Conservation (phyloP, 2,329 filamentous ascomycete genomes). For the Penicillium decumbens region DNA sequence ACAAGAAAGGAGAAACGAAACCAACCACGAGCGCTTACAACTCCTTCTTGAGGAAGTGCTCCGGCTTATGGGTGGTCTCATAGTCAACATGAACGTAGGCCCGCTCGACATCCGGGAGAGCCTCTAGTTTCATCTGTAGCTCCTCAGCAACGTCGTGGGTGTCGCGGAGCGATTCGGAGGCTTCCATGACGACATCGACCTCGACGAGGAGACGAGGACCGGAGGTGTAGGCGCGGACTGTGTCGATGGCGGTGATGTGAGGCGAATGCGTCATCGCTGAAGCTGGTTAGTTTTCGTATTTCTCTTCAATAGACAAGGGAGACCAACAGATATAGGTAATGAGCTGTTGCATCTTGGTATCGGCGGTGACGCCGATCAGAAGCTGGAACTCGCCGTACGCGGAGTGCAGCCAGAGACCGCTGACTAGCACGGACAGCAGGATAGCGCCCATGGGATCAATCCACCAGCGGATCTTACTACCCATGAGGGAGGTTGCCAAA, state of each 20-base stretch:
- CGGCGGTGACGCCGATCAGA: constrained; percentile 81
- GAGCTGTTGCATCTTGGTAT: constrained; percentile 80
- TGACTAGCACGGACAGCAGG: constrained; percentile 72
- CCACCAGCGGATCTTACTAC: constrained; percentile 86
- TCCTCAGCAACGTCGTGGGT: constrained; percentile 94
- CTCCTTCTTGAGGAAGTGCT: constrained; percentile 68
- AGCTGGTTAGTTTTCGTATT: background rate
- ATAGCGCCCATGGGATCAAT: constrained; percentile 91
- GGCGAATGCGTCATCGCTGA: constrained; percentile 78
- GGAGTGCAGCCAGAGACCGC: constrained; percentile 74
- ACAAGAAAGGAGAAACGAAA: background rate
- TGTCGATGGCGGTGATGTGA: constrained; percentile 80
- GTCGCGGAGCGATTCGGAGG: constrained; percentile 63
- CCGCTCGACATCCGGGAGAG: constrained; percentile 82
- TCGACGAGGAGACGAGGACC: constrained; percentile 87
- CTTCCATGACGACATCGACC: constrained; percentile 92
- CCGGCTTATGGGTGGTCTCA: constrained; percentile 90
- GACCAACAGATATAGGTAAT: constrained; percentile 82
- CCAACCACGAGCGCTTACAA: constrained; percentile 36
- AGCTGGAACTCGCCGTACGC: constrained; percentile 86
- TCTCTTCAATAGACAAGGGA: background rate
- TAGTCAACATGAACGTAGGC: constrained; percentile 98
- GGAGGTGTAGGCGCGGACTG: constrained; percentile 87
- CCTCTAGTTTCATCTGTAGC: constrained; percentile 90
- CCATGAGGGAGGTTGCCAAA: constrained; percentile 86